Evolutionary conservation across 2,329 filamentous ascomycete genomes (phyloP).

Genomic region (Cyphellophora attinorum): DNA sequence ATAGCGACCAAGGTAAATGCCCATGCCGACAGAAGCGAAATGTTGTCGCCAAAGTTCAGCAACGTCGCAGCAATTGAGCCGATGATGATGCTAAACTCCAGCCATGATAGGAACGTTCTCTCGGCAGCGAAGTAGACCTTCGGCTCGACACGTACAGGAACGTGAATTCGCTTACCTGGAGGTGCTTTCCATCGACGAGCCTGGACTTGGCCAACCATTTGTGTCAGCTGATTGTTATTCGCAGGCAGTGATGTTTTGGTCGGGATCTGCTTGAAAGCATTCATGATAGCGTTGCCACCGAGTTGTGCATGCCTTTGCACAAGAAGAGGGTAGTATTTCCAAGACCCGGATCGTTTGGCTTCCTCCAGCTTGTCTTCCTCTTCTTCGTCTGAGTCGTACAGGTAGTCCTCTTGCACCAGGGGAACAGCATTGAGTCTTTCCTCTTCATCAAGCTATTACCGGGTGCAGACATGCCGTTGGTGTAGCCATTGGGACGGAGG

Average conservation of each 20-base stretch:
- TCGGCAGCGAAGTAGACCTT: conserved; percentile 98
- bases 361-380: conserved; percentile 66
- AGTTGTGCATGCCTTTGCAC: conserved; percentile 42
- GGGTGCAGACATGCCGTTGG: conserved; percentile 18
- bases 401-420: conserved; percentile 46
- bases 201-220: conserved; percentile 32
- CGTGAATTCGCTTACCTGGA: conserved; percentile 65
- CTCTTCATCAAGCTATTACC: conserved; percentile 61
- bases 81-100: conserved; percentile 93
- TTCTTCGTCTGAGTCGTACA: conserved; percentile 88
- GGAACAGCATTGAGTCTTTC: conserved; percentile 63
- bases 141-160: conserved; percentile 89
- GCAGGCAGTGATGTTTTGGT: conserved; percentile 42
- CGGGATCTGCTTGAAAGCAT: conserved; percentile 40
- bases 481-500: conserved; percentile 30
- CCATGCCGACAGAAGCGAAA: conserved; percentile 61
- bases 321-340: conserved; percentile 54
- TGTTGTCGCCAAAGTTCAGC: conserved; percentile 63
- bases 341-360: conserved; percentile 65
- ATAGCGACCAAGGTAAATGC: conserved; percentile 77
- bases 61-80: conserved; percentile 76
- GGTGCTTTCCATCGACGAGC: conserved; percentile 46
- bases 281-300: conserved; percentile 33
- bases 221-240: conserved; percentile 23
- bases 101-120: conserved; percentile 91